Percentiles rank a stretch among this genome's conserved stretches.
These are phyloP conservation scores for Kluyveromyces dobzhanskii DNA, from an alignment of 805 yeast species.

Conservation along the genomic window DNA sequence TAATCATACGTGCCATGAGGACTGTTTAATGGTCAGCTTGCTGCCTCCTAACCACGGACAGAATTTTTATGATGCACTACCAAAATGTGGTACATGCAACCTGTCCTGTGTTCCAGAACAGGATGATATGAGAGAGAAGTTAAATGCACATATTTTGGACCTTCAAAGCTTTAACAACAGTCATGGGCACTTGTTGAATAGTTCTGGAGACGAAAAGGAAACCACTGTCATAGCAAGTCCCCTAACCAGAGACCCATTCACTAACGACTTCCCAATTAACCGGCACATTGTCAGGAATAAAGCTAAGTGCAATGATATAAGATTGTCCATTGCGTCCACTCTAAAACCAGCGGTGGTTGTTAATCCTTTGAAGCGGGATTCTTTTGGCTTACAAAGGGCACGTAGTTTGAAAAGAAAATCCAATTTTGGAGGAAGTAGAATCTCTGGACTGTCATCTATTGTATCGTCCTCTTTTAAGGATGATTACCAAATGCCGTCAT, in stretches of 20 bases:
- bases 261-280: too few relatives aligned
- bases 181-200: too few relatives aligned
- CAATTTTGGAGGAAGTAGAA: constrained; percentile 7
- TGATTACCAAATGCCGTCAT: background rate
- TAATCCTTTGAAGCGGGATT: background rate
- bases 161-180: too few relatives aligned
- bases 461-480: constrained; percentile 10
- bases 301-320: background rate
- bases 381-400: background rate
- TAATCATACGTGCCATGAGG: constrained; percentile 50
- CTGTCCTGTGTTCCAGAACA: constrained; percentile 21
- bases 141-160: constrained; percentile 19
- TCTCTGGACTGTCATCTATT: constrained; percentile 10
- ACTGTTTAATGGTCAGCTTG: constrained; percentile 41
- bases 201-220: too few relatives aligned
- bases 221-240: too few relatives aligned
- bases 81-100: constrained; percentile 12
- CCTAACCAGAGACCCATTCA: too few relatives aligned
- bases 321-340: background rate
- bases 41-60: constrained; percentile 12
- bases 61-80: constrained; percentile 21
- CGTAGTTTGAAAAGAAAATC: background rate
- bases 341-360: background rate
- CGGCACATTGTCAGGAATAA: background rate
- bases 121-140: constrained; percentile 19